Percentiles rank a stretch among this genome's conserved stretches.
Conservation (phyloP, 352 stramenopile species). For the Globisporangium polare region DNA sequence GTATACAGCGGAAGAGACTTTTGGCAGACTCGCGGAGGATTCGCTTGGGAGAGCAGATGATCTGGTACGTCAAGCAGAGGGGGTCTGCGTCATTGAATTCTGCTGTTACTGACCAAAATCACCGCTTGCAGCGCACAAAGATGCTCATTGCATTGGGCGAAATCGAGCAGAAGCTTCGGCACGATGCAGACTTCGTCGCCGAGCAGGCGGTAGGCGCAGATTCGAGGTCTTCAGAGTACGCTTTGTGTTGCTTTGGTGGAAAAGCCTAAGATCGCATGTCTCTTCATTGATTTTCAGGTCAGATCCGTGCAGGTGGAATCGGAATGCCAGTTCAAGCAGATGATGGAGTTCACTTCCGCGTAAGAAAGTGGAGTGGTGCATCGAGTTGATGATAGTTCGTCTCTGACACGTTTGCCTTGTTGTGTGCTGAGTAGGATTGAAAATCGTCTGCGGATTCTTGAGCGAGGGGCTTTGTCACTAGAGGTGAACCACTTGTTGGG, state of each 20-base stretch:
- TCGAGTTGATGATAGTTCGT: not conserved
- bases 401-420: not conserved
- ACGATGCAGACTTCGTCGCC: conserved; percentile 30
- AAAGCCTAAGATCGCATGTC: not conserved
- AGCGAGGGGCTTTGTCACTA: conserved; percentile 11
- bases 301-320: conserved; percentile 20
- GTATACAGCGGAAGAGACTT: conserved; percentile 36
- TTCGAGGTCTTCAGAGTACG: not conserved
- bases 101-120: not conserved
- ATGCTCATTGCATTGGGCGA: conserved; percentile 32
- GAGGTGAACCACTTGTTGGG: conserved; percentile 1
- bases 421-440: conserved; percentile 9
- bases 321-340: conserved; percentile 17
- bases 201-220: conserved; percentile 25
- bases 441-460: conserved; percentile 16
- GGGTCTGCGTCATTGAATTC: not conserved
- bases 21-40: conserved; percentile 32
- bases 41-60: conserved; percentile 34
- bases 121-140: conserved; percentile 21
- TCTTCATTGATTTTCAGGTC: conserved; percentile 12
- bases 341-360: conserved; percentile 19
- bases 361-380: not conserved
- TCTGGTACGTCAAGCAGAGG: conserved; percentile 26
- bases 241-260: not conserved
- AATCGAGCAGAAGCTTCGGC: conserved; percentile 34